These are phyloP conservation scores for Ramaria rubella DNA, from an alignment of 768 basidiomycete genomes.

Conservation along the genomic window DNA sequence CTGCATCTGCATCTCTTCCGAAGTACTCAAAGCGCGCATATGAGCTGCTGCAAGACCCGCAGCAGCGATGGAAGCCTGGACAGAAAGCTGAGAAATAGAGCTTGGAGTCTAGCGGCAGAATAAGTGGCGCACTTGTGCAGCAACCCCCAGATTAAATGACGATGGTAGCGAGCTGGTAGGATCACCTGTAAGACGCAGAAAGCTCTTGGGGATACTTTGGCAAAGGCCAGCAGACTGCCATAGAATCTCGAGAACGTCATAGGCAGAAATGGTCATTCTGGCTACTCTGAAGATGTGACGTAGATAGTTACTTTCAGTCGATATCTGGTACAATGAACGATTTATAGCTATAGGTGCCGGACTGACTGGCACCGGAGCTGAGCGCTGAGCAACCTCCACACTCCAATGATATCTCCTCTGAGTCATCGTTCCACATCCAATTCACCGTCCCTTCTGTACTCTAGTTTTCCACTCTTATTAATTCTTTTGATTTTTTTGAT, in stretches of 20 bases:
- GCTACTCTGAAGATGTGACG: too few species aligned
- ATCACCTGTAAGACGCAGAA: constrained; percentile 31
- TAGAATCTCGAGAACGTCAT: neutral
- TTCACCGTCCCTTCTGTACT: too few species aligned
- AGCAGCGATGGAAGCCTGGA: constrained; percentile 42
- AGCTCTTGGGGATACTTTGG: neutral
- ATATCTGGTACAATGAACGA: too few species aligned
- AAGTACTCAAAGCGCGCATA: constrained; percentile 41
- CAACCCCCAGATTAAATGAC: constrained; percentile 46
- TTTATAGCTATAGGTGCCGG: too few species aligned
- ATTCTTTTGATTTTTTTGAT: too few species aligned
- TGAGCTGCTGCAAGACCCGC: constrained; percentile 48
- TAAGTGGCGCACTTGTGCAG: constrained; percentile 41
- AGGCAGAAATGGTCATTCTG: neutral
- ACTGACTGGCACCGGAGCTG: too few species aligned
- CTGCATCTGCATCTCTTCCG: constrained; percentile 39
- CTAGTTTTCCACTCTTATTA: too few species aligned
- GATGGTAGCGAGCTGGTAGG: constrained; percentile 44
- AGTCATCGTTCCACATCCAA: too few species aligned
- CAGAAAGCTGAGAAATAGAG: constrained; percentile 3
- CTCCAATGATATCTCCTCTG: too few species aligned
- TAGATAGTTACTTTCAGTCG: too few species aligned
- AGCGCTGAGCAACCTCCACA: too few species aligned
- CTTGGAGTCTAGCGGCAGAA: neutral
- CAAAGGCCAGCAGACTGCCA: constrained; percentile 7